Conservation (phyloP, 1,284 basidiomycete genomes). For the Heterobasidion occidentale region DNA sequence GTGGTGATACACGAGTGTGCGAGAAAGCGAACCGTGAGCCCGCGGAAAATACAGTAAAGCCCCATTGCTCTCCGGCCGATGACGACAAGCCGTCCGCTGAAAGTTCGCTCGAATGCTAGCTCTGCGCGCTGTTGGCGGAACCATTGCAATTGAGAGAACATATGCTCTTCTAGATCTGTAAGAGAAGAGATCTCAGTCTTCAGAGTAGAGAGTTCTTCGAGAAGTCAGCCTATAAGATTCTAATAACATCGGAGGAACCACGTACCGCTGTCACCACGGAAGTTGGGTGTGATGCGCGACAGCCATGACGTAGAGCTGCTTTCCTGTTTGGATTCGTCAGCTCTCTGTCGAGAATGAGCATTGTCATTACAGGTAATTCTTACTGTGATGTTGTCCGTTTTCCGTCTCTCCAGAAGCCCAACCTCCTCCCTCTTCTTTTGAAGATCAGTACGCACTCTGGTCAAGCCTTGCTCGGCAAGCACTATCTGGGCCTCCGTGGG, state of each 20-base stretch:
- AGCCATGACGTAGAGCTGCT: slow-evolving; percentile 29
- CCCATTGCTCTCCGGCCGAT: slow-evolving; percentile 11
- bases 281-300: slow-evolving; percentile 36
- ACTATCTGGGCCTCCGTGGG: slow-evolving; percentile 43
- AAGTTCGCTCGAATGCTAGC: slow-evolving; percentile 44
- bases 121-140: slow-evolving; percentile 41
- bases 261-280: slow-evolving; percentile 39
- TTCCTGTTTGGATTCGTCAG: slow-evolving; percentile 13
- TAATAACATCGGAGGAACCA: background rate
- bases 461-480: slow-evolving; percentile 39
- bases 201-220: slow-evolving; percentile 24
- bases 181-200: slow-evolving; percentile 55
- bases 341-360: background rate
- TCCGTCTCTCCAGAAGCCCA: slow-evolving; percentile 1
- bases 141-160: slow-evolving; percentile 47
- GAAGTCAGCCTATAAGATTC: background rate
- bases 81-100: slow-evolving; percentile 48
- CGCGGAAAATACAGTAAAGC: slow-evolving; percentile 59
- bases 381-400: slow-evolving; percentile 7
- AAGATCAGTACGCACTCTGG: slow-evolving; percentile 46
- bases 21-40: slow-evolving; percentile 46
- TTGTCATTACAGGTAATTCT: background rate
- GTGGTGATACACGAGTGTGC: slow-evolving; percentile 1
- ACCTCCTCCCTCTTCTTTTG: slow-evolving; percentile 8
- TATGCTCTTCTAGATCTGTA: slow-evolving; percentile 60